Evolutionary conservation across 768 basidiomycete genomes (phyloP), one percentile per base, ranked within the genome.

Genomic region (Heimioporus sp.): DNA sequence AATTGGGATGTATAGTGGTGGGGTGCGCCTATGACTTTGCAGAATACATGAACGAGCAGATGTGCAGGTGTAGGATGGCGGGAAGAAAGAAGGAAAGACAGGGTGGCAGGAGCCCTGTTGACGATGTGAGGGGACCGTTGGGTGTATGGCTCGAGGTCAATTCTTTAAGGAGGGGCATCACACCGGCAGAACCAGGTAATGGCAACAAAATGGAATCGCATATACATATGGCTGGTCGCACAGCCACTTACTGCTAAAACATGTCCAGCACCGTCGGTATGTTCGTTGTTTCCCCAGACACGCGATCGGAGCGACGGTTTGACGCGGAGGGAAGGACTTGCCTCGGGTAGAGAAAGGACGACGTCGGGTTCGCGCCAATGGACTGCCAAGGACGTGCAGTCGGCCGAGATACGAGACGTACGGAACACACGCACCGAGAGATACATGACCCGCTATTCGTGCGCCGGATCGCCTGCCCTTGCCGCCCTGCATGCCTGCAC

Each of bases 291-390:
- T 98, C 95, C 10, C 86, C 85, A 7, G 92, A 97, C 64, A 96
- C 94, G 2, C 87, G 82, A 57, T 92, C 92, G 0, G 96, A 98
- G 71, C 82, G 96, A 43, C 81, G 89, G 0, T 82, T 92, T 55
- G 90, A 94, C 60, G 30, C 10, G 9, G 10, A 10, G 20, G 8
- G 6, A 28, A 7, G 9, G 35, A 11, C 68, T 41, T 37, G 80
- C 80, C 62, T 80, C 2, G 69, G 20, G 52, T 88, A 88, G 15
- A 87, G 66, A 58, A 83, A 75, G 0, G 48, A 55, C 5, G 85
- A 81, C 1, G 67, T 69, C 0, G 80, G 49, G 60, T 80, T 67
- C 21, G 87, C 81, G 11, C 77, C 76, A 1, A 8, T 21, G 17
- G 75, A 76, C 85, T 86, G 16, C 31, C 4, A 2, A 36, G 50